A percentile compares a stretch with the other conserved stretches of the same genome.
Conservation (phyloP, 2,329 filamentous ascomycete genomes). For the Paraphaeosphaeria minitans region DNA sequence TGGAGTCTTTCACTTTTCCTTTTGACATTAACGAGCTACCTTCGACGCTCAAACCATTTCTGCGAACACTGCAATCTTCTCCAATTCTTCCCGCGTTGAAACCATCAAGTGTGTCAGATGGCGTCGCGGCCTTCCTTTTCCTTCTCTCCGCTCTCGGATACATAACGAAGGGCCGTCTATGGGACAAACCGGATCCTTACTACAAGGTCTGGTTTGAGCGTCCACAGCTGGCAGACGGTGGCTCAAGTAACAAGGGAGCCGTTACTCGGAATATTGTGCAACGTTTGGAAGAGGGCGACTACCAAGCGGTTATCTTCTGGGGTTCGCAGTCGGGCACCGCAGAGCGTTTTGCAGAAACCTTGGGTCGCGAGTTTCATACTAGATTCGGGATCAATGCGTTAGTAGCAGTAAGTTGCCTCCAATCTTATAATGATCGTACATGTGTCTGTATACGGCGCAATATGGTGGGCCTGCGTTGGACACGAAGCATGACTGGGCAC, state of each 20-base stretch:
- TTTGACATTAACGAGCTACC: slow-evolving; percentile 20
- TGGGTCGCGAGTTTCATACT: slow-evolving; percentile 48
- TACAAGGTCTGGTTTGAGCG: slow-evolving; percentile 56
- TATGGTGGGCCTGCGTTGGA: background rate
- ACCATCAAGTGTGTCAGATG: slow-evolving; percentile 46
- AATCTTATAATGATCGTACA: background rate
- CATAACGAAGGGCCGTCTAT: slow-evolving; percentile 49
- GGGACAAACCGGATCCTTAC: slow-evolving; percentile 58
- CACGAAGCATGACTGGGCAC: background rate
- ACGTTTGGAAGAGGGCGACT: slow-evolving; percentile 46
- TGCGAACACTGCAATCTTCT: slow-evolving; percentile 16
- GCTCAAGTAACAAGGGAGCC: slow-evolving; percentile 19
- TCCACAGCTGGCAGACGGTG: slow-evolving; percentile 51
- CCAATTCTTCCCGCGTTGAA: slow-evolving; percentile 24
- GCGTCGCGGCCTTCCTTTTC: slow-evolving; percentile 44
- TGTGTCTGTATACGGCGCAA: background rate
- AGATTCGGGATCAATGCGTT: slow-evolving; percentile 50
- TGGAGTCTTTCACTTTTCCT: slow-evolving; percentile 22
- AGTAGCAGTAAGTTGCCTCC: slow-evolving; percentile 31
- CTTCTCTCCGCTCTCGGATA: slow-evolving; percentile 47
- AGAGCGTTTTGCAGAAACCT: slow-evolving; percentile 50
- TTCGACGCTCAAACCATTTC: slow-evolving; percentile 20
- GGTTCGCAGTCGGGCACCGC: slow-evolving; percentile 57
- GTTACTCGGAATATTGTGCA: slow-evolving; percentile 55
- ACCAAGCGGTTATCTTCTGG: slow-evolving; percentile 52